Evolutionary conservation across 148 eudicot genomes (phyloP).

Genomic region (Tetragonia tetragonoides): DNA sequence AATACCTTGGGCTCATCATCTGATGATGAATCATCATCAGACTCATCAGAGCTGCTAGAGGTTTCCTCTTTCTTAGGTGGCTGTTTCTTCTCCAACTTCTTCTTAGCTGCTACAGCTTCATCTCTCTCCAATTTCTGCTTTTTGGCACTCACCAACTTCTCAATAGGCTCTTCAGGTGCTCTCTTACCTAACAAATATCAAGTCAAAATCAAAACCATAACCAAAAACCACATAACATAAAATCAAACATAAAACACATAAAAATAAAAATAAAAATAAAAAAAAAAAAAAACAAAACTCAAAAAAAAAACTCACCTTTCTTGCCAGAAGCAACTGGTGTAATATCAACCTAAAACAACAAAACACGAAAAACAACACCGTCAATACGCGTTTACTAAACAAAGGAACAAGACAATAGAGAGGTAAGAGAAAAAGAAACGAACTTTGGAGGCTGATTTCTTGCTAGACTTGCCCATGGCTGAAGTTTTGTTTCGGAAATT

Average conservation of each 20-base stretch:
- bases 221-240: neutral
- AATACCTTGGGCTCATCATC: constrained; percentile 56
- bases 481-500: neutral
- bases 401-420: neutral
- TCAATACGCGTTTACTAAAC: neutral
- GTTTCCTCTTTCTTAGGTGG: constrained; percentile 34
- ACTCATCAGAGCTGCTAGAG: constrained; percentile 35
- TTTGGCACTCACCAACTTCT: constrained; percentile 42
- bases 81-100: constrained; percentile 43
- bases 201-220: neutral
- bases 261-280: neutral
- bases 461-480: constrained; percentile 37
- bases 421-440: neutral
- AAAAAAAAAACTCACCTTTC: constrained; percentile 41
- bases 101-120: constrained; percentile 32
- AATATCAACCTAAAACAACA: constrained; percentile 42
- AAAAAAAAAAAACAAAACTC: neutral
- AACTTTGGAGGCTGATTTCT: constrained; percentile 32
- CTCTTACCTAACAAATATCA: constrained; percentile 52
- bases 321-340: constrained; percentile 47
- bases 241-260: neutral
- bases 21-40: constrained; percentile 52
- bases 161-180: constrained; percentile 46
- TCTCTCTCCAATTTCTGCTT: constrained; percentile 54
- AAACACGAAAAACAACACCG: neutral